These are phyloP conservation scores for Quercus agrifolia DNA, from an alignment of 306 rosid genomes.

Conservation along the genomic window DNA sequence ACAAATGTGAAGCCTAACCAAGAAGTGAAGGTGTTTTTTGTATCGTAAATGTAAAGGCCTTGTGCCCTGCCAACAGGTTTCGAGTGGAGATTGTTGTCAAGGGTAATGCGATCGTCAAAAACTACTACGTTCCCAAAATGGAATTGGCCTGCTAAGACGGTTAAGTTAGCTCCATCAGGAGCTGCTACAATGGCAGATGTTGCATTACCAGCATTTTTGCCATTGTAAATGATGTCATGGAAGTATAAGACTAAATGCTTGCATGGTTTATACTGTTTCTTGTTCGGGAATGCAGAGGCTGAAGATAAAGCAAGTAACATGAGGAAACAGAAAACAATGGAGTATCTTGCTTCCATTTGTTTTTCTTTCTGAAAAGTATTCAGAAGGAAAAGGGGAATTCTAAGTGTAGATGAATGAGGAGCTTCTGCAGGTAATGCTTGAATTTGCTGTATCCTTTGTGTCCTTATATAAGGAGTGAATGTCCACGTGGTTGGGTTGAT, in stretches of 20 bases:
- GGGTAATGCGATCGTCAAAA: constrained; percentile 74
- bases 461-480: constrained; percentile 9
- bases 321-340: constrained; percentile 15
- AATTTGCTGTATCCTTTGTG: constrained; percentile 27
- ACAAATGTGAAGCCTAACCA: constrained; percentile 69
- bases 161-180: constrained; percentile 57
- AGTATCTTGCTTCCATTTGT: constrained; percentile 31
- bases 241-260: constrained; percentile 51
- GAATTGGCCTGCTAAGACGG: constrained; percentile 39
- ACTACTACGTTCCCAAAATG: constrained; percentile 70
- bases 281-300: constrained; percentile 20
- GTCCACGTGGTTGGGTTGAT: no score
- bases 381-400: background rate
- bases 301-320: constrained; percentile 27
- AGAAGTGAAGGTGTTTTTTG: constrained; percentile 52
- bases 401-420: no score
- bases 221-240: constrained; percentile 72
- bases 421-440: no score
- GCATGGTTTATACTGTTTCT: constrained; percentile 44
- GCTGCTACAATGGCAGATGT: constrained; percentile 74
- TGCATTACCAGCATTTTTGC: constrained; percentile 56
- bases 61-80: constrained; percentile 77
- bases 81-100: constrained; percentile 66
- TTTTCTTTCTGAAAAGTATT: no score
- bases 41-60: constrained; percentile 66